These are phyloP conservation scores for Wickerhamiella sorbophila DNA, from an alignment of 805 yeast genomes.

Conservation along the genomic window DNA sequence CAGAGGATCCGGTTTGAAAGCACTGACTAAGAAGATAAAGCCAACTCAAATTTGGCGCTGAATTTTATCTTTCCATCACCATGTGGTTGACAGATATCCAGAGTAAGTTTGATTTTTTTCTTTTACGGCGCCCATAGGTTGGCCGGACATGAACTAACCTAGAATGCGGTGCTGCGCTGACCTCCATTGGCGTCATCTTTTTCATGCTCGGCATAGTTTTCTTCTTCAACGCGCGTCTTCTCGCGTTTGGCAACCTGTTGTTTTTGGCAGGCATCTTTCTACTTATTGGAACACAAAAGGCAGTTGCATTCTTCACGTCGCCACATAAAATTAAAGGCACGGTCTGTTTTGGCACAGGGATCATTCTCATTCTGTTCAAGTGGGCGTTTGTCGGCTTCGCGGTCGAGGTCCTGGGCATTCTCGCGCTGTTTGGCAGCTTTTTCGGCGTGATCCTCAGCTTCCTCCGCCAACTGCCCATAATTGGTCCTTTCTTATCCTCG, in stretches of 20 bases:
- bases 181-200: slow-evolving; percentile 56
- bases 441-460: slow-evolving; percentile 80
- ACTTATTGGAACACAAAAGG: slow-evolving; percentile 77
- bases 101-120: slow-evolving; percentile 20
- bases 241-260: slow-evolving; percentile 78
- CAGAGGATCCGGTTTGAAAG: too few species aligned
- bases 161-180: slow-evolving; percentile 89
- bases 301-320: slow-evolving; percentile 69
- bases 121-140: neutral
- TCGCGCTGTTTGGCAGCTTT: slow-evolving; percentile 85
- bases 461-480: slow-evolving; percentile 70
- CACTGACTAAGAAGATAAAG: too few species aligned
- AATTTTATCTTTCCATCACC: neutral
- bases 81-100: slow-evolving; percentile 28
- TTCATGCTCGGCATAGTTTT: slow-evolving; percentile 72
- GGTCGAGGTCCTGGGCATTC: slow-evolving; percentile 76
- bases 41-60: too few species aligned
- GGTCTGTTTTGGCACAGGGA: slow-evolving; percentile 61
- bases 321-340: slow-evolving; percentile 82
- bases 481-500: slow-evolving; percentile 72
- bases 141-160: slow-evolving; percentile 8
- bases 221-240: slow-evolving; percentile 73
- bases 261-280: slow-evolving; percentile 71
- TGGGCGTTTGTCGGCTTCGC: slow-evolving; percentile 75
- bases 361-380: slow-evolving; percentile 56